Evolutionary conservation across 306 rosid genomes (phyloP).

Genomic region (Cucumis cinereus): DNA sequence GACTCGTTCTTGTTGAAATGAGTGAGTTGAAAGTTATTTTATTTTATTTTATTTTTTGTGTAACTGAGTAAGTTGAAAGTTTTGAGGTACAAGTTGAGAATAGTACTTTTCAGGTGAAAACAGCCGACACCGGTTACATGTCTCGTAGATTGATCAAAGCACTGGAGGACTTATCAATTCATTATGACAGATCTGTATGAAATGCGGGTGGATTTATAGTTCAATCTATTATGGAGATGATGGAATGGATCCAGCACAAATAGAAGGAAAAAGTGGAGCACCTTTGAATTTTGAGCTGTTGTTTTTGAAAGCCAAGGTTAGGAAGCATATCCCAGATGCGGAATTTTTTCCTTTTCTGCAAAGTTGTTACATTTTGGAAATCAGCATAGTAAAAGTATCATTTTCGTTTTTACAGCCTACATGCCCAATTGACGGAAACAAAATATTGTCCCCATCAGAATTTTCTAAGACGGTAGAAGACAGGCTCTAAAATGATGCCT

Average conservation of each 20-base stretch:
- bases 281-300: conserved; percentile 74
- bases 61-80: background rate
- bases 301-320: conserved; percentile 67
- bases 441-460: conserved; percentile 48
- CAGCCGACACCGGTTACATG: conserved; percentile 98
- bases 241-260: conserved; percentile 87
- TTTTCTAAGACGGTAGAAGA: conserved; percentile 33
- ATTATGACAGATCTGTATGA: conserved; percentile 78
- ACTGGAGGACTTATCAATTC: conserved; percentile 70
- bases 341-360: background rate
- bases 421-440: conserved; percentile 43
- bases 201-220: conserved; percentile 60
- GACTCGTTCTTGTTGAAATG: background rate
- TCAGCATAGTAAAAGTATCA: background rate
- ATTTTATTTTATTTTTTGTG: too few relatives aligned
- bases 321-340: conserved; percentile 9
- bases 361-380: background rate
- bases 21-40: background rate
- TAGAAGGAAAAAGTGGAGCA: conserved; percentile 84
- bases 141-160: conserved; percentile 86
- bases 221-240: conserved; percentile 90
- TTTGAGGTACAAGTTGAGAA: conserved; percentile 7
- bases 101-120: conserved; percentile 62
- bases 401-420: conserved; percentile 37
- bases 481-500: conserved; percentile 44